phyloP scores from a whole-genome alignment of 208 protist species.

The Trypanosoma grayi region DNA sequence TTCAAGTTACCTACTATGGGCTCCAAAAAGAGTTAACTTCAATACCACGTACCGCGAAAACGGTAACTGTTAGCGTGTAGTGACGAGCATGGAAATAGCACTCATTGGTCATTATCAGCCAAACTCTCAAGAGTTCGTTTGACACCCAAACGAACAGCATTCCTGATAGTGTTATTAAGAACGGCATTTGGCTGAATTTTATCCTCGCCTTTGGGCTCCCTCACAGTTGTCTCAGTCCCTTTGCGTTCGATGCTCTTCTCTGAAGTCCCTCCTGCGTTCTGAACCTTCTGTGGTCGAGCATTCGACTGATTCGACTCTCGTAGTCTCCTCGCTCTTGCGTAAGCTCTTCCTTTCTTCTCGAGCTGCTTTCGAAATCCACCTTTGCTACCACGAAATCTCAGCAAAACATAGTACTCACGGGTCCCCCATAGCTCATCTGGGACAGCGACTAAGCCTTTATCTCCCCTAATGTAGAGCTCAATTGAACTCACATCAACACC shows the following conservation, averaged over 20 bases:
- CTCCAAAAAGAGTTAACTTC: background rate
- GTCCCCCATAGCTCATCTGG: background rate
- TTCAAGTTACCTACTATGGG: too few relatives aligned
- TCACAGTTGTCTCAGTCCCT: background rate
- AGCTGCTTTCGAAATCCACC: slow-evolving; percentile 84
- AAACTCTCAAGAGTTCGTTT: slow-evolving; percentile 14
- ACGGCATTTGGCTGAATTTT: background rate
- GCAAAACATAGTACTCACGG: slow-evolving; percentile 14
- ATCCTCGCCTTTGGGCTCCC: background rate
- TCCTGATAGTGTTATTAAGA: slow-evolving; percentile 15
- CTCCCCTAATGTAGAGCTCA: slow-evolving; percentile 15
- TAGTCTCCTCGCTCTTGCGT: slow-evolving; percentile 59
- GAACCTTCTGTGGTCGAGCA: background rate
- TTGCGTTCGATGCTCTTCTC: background rate
- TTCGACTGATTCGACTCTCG: slow-evolving; percentile 12
- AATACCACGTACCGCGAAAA: background rate
- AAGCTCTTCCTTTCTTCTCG: slow-evolving; percentile 82
- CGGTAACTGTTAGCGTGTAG: background rate
- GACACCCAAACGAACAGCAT: slow-evolving; percentile 19
- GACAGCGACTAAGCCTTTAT: background rate
- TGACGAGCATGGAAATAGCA: background rate
- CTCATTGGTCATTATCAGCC: background rate
- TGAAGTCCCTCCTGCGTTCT: background rate
- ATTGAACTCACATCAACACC: slow-evolving; percentile 10
- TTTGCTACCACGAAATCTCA: slow-evolving; percentile 51